Percentiles rank a stretch among this genome's conserved stretches.
These are phyloP conservation scores for Cercospora sp. DNA, from an alignment of 2,329 filamentous ascomycete genomes.

Conservation along the genomic window DNA sequence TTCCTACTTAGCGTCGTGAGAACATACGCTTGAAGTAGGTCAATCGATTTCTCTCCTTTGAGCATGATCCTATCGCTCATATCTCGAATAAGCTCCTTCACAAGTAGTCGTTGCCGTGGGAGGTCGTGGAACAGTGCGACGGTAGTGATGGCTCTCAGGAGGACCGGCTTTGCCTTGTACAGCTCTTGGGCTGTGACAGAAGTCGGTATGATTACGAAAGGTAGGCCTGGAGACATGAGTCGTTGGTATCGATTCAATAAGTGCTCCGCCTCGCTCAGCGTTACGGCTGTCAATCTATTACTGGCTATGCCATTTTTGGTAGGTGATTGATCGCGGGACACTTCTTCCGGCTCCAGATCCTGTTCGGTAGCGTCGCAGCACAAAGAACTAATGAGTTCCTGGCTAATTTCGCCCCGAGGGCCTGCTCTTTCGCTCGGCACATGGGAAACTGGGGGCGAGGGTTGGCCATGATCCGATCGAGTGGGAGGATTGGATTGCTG, in stretches of 20 bases:
- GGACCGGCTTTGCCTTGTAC: constrained; percentile 30
- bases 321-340: neutral
- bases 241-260: constrained; percentile 33
- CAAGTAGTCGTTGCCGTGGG: constrained; percentile 29
- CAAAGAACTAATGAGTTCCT: constrained; percentile 12
- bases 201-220: constrained; percentile 32
- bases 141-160: constrained; percentile 35
- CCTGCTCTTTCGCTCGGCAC: constrained; percentile 13
- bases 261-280: constrained; percentile 31
- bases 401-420: neutral
- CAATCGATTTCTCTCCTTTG: constrained; percentile 35
- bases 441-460: constrained; percentile 28
- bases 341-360: neutral
- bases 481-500: constrained; percentile 21
- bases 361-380: constrained; percentile 7
- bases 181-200: constrained; percentile 29
- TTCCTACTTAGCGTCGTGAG: neutral
- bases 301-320: neutral
- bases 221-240: constrained; percentile 31
- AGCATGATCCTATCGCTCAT: constrained; percentile 35
- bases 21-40: constrained; percentile 30
- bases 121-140: constrained; percentile 36
- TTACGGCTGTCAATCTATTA: constrained; percentile 19
- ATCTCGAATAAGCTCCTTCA: constrained; percentile 35
- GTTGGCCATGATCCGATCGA: constrained; percentile 23